Conservation (phyloP, 139 green algal genomes). For the Chara braunii region DNA sequence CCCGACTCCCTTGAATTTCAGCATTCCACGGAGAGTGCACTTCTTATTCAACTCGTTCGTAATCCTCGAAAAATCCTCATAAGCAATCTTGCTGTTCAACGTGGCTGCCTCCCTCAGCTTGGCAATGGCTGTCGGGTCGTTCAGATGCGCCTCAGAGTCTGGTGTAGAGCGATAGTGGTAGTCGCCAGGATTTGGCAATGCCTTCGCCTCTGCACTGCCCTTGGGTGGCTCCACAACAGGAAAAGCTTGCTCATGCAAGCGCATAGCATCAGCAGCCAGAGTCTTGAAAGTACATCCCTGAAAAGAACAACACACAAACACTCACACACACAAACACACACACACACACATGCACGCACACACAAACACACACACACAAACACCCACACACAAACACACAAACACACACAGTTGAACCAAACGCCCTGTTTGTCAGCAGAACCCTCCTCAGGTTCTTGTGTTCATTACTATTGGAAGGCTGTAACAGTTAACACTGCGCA, state of each 20-base stretch:
- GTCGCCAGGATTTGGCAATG: slow-evolving; percentile 51
- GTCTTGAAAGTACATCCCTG: slow-evolving; percentile 35
- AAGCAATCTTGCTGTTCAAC: slow-evolving; percentile 45
- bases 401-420: no score
- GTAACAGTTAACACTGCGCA: no score
- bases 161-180: slow-evolving; percentile 72
- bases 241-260: slow-evolving; percentile 65
- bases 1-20: slow-evolving; percentile 72
- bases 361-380: no score
- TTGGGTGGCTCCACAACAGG: slow-evolving; percentile 11
- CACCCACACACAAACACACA: no score
- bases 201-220: slow-evolving; percentile 24
- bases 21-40: slow-evolving; percentile 80
- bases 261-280: slow-evolving; percentile 52
- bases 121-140: slow-evolving; percentile 81
- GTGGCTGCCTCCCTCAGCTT: slow-evolving; percentile 70
- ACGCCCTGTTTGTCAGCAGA: no score
- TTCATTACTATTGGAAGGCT: no score
- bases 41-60: slow-evolving; percentile 68
- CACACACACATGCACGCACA: no score
- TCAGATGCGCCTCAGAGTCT: slow-evolving; percentile 78
- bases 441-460: no score
- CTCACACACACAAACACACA: no score
- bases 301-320: no score
- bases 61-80: slow-evolving; percentile 53